Evolutionary conservation across 345 rosid genomes (phyloP).

Genomic region (Eucalyptus regnans): DNA sequence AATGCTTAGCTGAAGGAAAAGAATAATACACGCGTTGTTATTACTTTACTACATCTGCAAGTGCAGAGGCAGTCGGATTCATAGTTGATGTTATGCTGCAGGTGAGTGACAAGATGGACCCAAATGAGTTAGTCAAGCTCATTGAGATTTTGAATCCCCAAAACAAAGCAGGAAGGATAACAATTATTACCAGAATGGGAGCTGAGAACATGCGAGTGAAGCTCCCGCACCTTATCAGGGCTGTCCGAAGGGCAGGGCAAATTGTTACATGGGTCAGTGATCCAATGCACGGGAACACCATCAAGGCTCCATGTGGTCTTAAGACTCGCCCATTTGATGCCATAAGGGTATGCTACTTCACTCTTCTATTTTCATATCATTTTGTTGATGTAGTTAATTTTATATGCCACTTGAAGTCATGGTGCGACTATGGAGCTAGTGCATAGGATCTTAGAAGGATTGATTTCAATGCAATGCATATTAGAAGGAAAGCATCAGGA

Average conservation of each 20-base stretch:
- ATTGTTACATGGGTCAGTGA: slow-evolving; percentile 39
- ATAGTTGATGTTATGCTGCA: not conserved
- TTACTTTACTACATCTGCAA: not conserved
- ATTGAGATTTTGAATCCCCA: slow-evolving; percentile 30
- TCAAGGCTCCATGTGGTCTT: slow-evolving; percentile 34
- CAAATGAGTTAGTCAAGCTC: slow-evolving; percentile 22
- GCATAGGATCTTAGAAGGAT: not conserved
- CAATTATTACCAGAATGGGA: slow-evolving; percentile 34
- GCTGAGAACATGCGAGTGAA: slow-evolving; percentile 45
- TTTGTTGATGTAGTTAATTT: not conserved
- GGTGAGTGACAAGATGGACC: slow-evolving; percentile 41
- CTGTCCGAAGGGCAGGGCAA: slow-evolving; percentile 32
- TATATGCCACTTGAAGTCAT: not conserved
- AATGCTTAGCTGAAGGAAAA: not conserved
- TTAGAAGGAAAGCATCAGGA: not conserved
- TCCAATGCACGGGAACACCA: slow-evolving; percentile 44
- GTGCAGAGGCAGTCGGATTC: not conserved
- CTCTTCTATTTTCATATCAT: not conserved
- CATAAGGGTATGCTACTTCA: slow-evolving; percentile 4
- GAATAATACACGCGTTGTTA: not conserved
- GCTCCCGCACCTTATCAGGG: slow-evolving; percentile 30
- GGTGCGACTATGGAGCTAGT: not conserved
- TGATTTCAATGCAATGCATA: not conserved
- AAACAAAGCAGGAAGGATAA: slow-evolving; percentile 31
- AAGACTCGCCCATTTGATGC: slow-evolving; percentile 41